Evolutionary conservation across 305 asterid species (phyloP).

Genomic region (Coffea humblotiana): DNA sequence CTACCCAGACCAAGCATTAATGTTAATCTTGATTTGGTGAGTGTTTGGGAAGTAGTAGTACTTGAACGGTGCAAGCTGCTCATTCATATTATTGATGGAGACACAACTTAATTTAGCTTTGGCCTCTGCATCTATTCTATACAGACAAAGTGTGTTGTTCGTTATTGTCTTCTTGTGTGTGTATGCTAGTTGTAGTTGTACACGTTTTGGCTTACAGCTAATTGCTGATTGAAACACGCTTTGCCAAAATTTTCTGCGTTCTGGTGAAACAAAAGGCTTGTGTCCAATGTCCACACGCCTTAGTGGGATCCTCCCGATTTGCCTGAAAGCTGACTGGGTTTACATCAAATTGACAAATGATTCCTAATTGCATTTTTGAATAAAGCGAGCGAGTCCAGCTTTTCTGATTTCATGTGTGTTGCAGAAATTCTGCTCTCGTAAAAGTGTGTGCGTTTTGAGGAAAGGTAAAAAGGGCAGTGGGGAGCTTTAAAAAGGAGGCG

Average conservation of each 20-base stretch:
- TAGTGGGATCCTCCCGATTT: not conserved
- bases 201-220: slow-evolving; percentile 9
- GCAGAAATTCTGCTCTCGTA: not conserved
- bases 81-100: not conserved
- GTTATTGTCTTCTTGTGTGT: not conserved
- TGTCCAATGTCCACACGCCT: slow-evolving; percentile 5
- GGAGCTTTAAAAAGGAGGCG: slow-evolving; percentile 20
- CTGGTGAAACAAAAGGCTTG: slow-evolving; percentile 11
- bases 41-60: not conserved
- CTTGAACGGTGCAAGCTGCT: not conserved
- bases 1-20: not conserved
- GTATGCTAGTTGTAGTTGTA: slow-evolving; percentile 21
- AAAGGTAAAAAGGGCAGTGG: slow-evolving; percentile 1
- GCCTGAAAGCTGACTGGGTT: no score
- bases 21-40: not conserved
- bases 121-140: no score
- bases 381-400: not conserved
- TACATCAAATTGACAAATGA: not conserved
- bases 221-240: slow-evolving; percentile 5
- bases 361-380: not conserved
- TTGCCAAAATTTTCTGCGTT: not conserved
- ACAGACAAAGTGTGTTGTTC: no score
- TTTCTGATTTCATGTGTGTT: not conserved
- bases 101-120: not conserved
- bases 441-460: not conserved